Conservation (phyloP, 164 flowering plant genomes). For the Taxillus chinensis region DNA sequence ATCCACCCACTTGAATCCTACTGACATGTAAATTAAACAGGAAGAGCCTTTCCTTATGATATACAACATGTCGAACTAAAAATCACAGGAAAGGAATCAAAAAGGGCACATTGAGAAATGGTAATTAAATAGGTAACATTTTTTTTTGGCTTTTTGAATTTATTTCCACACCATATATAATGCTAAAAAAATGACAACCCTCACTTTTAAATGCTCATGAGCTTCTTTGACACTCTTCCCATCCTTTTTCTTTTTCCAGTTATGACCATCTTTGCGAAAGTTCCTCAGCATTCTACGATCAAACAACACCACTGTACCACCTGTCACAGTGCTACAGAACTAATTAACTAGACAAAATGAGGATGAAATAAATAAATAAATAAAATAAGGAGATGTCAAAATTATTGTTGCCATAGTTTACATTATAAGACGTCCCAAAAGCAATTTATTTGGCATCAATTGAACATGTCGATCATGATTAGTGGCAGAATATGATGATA, state of each 20-base stretch:
- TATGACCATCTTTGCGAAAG: constrained; percentile 90
- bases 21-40: too few species aligned
- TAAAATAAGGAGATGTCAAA: neutral
- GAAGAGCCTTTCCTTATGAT: too few species aligned
- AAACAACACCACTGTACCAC: constrained; percentile 70
- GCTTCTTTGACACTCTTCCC: constrained; percentile 98
- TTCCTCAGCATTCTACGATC: constrained; percentile 89
- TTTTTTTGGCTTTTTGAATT: neutral
- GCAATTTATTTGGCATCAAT: neutral
- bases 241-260: constrained; percentile 96
- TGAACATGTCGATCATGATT: neutral
- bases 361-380: neutral
- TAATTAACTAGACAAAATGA: neutral
- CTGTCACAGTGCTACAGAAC: constrained; percentile 22
- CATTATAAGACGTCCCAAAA: neutral
- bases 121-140: too few species aligned
- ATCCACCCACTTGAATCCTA: too few species aligned
- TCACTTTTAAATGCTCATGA: constrained; percentile 87
- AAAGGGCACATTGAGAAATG: too few species aligned
- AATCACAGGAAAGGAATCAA: too few species aligned
- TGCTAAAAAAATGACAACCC: constrained; percentile 10
- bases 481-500: too few species aligned
- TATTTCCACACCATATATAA: neutral
- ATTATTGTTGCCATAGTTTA: neutral
- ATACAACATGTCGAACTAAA: too few species aligned